phyloP scores from a whole-genome alignment of 1,139 yeast genomes.

The Yamadazyma songkhlaensis region DNA sequence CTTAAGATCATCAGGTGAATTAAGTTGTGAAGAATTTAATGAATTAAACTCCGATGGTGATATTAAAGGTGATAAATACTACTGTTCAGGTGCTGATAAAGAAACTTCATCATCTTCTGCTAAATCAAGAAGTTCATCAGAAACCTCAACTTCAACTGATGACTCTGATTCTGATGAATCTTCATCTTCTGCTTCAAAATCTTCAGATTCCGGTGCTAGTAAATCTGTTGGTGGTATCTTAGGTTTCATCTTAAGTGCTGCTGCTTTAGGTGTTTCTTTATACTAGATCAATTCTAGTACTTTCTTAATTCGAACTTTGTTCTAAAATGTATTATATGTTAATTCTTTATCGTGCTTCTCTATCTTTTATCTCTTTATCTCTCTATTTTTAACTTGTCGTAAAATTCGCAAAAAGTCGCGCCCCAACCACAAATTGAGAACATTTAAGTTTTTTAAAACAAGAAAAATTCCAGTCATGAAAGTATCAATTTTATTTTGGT shows the following conservation, averaged over 20 bases:
- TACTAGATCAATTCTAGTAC: slow-evolving; percentile 37
- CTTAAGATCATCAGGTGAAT: slow-evolving; percentile 70
- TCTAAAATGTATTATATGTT: slow-evolving; percentile 4
- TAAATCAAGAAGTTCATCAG: slow-evolving; percentile 28
- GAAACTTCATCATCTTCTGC: slow-evolving; percentile 46
- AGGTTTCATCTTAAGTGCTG: slow-evolving; percentile 56
- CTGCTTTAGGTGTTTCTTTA: slow-evolving; percentile 59
- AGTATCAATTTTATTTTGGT: slow-evolving; percentile 1
- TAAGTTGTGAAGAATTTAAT: slow-evolving; percentile 79
- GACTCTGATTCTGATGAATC: slow-evolving; percentile 22
- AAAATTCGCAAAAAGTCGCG: neutral
- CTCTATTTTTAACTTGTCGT: too few relatives aligned
- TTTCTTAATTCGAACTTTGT: slow-evolving; percentile 1
- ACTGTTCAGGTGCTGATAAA: slow-evolving; percentile 68
- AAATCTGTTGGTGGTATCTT: slow-evolving; percentile 38
- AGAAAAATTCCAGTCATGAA: neutral
- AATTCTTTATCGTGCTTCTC: neutral
- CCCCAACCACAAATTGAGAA: neutral
- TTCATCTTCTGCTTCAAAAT: slow-evolving; percentile 23
- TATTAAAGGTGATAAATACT: slow-evolving; percentile 85
- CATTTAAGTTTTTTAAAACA: neutral
- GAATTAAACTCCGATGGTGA: slow-evolving; percentile 66
- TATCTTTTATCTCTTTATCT: neutral
- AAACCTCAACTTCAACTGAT: slow-evolving; percentile 14
- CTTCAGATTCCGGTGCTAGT: slow-evolving; percentile 28